These are phyloP conservation scores for Uncinocarpus reesii DNA, from an alignment of 2,329 filamentous ascomycete species.

Conservation along the genomic window DNA sequence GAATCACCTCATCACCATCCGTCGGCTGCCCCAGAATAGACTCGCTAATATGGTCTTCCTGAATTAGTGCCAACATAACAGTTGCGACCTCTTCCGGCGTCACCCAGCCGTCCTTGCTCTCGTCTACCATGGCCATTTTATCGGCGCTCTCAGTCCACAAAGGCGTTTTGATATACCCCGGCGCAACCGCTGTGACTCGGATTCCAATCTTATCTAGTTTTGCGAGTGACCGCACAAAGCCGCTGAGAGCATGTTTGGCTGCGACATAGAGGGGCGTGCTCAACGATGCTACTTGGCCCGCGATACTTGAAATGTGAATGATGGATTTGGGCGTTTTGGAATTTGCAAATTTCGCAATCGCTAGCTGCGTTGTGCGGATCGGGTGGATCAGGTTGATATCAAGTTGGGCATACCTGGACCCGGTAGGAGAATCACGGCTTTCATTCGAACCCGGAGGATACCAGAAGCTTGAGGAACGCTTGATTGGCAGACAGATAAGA, in stretches of 20 bases:
- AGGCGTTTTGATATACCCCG: constrained; percentile 52
- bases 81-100: constrained; percentile 51
- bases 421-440: constrained; percentile 34
- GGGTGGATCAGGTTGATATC: constrained; percentile 46
- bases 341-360: constrained; percentile 40
- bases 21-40: constrained; percentile 25
- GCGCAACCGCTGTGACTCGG: constrained; percentile 50
- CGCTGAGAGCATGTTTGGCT: constrained; percentile 41
- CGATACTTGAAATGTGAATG: constrained; percentile 42
- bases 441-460: constrained; percentile 35
- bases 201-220: constrained; percentile 41
- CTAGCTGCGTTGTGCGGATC: constrained; percentile 43
- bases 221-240: constrained; percentile 42
- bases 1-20: constrained; percentile 24
- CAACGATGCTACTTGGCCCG: constrained; percentile 33
- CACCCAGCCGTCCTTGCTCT: constrained; percentile 45
- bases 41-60: constrained; percentile 37
- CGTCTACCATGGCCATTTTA: constrained; percentile 45
- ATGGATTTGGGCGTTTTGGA: constrained; percentile 34
- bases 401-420: constrained; percentile 37
- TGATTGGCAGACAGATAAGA: background rate
- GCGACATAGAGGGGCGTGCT: constrained; percentile 40
- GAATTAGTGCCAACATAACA: constrained; percentile 48
- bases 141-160: constrained; percentile 53
- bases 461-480: constrained; percentile 44